Evolutionary conservation across 306 rosid genomes (phyloP).

Genomic region (Purshia tridentata): DNA sequence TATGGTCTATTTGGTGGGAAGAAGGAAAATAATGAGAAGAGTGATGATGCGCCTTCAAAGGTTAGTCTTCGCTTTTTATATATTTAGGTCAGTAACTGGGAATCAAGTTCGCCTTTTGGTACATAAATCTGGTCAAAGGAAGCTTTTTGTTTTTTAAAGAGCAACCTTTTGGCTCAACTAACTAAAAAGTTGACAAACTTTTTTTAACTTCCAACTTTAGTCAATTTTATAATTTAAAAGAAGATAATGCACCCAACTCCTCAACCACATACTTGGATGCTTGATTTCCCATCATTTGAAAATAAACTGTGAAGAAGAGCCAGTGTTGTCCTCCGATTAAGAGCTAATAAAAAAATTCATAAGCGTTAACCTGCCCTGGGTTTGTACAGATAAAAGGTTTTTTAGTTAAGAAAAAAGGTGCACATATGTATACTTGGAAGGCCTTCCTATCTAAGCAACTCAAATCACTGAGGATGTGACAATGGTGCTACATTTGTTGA

Average conservation of each 20-base stretch:
- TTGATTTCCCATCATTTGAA: background rate
- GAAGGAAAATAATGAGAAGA: constrained; percentile 56
- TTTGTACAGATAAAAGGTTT: no score
- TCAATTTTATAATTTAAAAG: no score
- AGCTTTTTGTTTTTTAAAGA: no score
- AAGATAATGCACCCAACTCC: background rate
- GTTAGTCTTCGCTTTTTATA: constrained; percentile 23
- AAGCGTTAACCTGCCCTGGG: no score
- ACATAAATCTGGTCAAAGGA: background rate
- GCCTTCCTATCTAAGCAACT: no score
- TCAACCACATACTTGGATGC: background rate
- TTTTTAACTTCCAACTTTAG: no score
- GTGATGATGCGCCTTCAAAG: constrained; percentile 66
- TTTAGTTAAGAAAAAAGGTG: no score
- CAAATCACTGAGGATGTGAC: no score
- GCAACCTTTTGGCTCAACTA: no score
- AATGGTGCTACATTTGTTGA: no score
- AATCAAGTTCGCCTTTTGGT: background rate
- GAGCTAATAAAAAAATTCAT: background rate
- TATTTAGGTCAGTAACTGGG: background rate
- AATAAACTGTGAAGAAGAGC: background rate
- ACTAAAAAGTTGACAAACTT: no score
- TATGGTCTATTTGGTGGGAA: constrained; percentile 68
- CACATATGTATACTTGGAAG: no score
- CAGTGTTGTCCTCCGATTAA: background rate